Percentiles rank a stretch among this genome's conserved stretches.
phyloP scores from a whole-genome alignment of 768 basidiomycete species.

The Mycena metata region DNA sequence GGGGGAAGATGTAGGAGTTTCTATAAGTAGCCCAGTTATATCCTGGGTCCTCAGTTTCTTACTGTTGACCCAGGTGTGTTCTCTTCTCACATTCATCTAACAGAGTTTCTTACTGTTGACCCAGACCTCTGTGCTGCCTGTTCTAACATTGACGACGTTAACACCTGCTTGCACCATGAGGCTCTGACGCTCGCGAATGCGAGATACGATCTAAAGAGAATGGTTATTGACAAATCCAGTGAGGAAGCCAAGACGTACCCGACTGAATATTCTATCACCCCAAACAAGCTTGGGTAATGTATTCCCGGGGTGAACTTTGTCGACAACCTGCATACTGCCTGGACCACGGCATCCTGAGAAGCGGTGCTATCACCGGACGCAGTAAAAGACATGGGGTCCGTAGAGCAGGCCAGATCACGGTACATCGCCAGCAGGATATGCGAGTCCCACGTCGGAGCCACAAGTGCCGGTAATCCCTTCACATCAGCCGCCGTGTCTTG shows the following conservation, averaged over 20 bases:
- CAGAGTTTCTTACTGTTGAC: too few relatives aligned
- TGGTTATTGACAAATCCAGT: neutral
- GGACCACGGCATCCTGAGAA: neutral
- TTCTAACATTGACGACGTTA: too few relatives aligned
- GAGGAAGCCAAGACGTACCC: neutral
- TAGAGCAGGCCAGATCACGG: neutral
- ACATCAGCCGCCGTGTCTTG: neutral
- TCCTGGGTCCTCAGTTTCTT: too few relatives aligned
- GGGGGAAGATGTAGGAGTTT: too few relatives aligned
- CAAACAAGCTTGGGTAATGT: too few relatives aligned
- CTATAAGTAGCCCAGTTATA: too few relatives aligned
- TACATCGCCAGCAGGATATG: neutral
- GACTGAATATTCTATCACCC: slow-evolving; percentile 1
- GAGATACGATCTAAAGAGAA: slow-evolving; percentile 1
- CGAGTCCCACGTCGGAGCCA: neutral
- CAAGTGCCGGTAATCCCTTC: slow-evolving; percentile 3
- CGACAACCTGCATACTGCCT: neutral
- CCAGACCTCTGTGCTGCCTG: too few relatives aligned
- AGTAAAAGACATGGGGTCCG: neutral
- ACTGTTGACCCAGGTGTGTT: too few relatives aligned
- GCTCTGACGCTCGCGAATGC: neutral
- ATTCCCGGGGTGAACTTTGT: neutral
- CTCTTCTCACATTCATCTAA: too few relatives aligned
- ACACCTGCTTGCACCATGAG: neutral
- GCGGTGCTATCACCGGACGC: neutral